phyloP scores from a whole-genome alignment of 139 green algal genomes.

The Micromonas commoda region DNA sequence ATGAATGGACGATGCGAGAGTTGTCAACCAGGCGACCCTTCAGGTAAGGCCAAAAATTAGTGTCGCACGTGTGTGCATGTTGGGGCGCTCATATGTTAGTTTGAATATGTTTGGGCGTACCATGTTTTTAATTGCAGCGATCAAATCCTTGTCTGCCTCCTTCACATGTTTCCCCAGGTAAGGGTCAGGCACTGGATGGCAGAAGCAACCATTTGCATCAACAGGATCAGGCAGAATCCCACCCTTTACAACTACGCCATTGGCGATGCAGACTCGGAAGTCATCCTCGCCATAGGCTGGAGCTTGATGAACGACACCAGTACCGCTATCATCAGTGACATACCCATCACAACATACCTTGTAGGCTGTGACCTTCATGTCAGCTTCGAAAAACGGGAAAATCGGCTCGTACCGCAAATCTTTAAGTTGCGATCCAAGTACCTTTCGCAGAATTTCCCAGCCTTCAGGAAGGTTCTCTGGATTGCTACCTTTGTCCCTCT shows the following conservation, averaged over 20 bases:
- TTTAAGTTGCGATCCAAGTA: constrained; percentile 69
- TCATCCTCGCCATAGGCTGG: constrained; percentile 98
- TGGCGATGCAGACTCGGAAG: constrained; percentile 85
- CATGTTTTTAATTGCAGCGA: constrained; percentile 47
- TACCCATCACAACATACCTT: constrained; percentile 78
- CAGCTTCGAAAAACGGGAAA: constrained; percentile 83
- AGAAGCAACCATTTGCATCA: constrained; percentile 79
- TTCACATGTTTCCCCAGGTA: constrained; percentile 41
- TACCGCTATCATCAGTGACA: constrained; percentile 90
- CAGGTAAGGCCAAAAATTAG: no score
- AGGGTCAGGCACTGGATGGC: background rate
- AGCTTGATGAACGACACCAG: constrained; percentile 91
- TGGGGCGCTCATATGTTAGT: no score
- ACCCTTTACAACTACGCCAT: constrained; percentile 65
- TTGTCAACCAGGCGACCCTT: constrained; percentile 70
- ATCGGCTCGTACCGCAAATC: constrained; percentile 81
- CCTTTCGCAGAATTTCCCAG: constrained; percentile 67
- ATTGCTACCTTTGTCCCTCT: constrained; percentile 22
- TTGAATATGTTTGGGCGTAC: no score
- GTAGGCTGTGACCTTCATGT: constrained; percentile 59
- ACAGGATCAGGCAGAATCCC: constrained; percentile 79
- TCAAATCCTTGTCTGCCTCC: constrained; percentile 88
- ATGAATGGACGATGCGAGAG: constrained; percentile 65
- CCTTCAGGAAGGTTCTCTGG: constrained; percentile 31
- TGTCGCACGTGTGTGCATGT: no score